Percentiles rank a stretch among this genome's conserved stretches.
These are phyloP conservation scores for Porphyrellus cyaneotinctus DNA, from an alignment of 768 basidiomycete species.

Conservation along the genomic window DNA sequence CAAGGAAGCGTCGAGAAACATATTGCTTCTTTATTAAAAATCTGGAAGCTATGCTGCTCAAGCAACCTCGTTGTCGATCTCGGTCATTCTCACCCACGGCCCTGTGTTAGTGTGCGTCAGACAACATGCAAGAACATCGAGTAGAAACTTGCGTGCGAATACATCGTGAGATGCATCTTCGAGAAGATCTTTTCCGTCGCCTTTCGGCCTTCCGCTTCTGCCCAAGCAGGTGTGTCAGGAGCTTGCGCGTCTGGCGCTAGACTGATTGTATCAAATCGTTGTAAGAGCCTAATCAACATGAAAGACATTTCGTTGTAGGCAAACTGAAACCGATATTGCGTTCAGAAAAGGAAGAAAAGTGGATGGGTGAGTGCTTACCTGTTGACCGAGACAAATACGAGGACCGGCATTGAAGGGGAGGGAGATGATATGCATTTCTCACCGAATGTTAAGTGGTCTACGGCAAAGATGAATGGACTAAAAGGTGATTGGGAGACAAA, in stretches of 20 bases:
- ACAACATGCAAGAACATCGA: not conserved
- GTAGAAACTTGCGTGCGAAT: slow-evolving; percentile 35
- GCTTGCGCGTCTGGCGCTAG: slow-evolving; percentile 46
- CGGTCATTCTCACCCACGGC: slow-evolving; percentile 46
- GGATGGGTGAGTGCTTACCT: slow-evolving; percentile 21
- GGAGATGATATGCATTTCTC: slow-evolving; percentile 45
- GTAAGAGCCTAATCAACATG: slow-evolving; percentile 59
- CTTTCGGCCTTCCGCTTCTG: slow-evolving; percentile 42
- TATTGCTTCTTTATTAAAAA: too few relatives aligned
- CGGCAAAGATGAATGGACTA: not conserved
- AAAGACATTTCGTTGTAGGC: slow-evolving; percentile 61
- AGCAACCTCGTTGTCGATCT: slow-evolving; percentile 8
- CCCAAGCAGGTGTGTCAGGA: slow-evolving; percentile 45
- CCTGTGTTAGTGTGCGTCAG: slow-evolving; percentile 29
- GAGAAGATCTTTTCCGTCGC: slow-evolving; percentile 48
- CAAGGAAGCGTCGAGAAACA: too few relatives aligned
- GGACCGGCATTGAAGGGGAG: slow-evolving; percentile 59
- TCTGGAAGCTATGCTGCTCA: not conserved
- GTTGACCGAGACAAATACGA: slow-evolving; percentile 56
- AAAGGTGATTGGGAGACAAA: not conserved
- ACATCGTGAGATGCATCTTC: slow-evolving; percentile 54
- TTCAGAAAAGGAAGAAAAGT: not conserved
- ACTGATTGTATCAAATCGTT: slow-evolving; percentile 47
- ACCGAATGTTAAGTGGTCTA: slow-evolving; percentile 50
- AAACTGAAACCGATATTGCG: slow-evolving; percentile 32